Evolutionary conservation across 2,329 filamentous ascomycete species (phyloP).

Genomic region (Xylariaceae sp.): DNA sequence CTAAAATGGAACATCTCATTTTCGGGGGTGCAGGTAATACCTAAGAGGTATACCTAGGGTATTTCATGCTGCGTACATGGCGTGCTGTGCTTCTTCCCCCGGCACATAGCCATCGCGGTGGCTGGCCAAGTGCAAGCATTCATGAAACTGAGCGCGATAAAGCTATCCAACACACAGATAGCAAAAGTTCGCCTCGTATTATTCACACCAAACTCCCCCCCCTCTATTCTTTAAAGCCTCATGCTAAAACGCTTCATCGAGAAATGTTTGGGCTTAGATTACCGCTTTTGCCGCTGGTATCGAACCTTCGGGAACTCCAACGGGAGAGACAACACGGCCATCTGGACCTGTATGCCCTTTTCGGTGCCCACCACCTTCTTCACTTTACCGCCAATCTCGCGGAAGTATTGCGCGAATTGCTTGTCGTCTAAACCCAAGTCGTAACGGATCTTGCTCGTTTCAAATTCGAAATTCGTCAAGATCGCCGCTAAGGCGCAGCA

Average conservation of each 20-base stretch:
- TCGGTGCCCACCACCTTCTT: constrained; percentile 56
- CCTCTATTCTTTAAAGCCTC: background rate
- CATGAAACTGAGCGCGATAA: background rate
- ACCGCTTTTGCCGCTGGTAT: constrained; percentile 25
- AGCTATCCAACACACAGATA: background rate
- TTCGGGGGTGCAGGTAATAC: background rate
- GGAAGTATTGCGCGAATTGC: constrained; percentile 65
- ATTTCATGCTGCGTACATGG: constrained; percentile 1
- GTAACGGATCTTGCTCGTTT: constrained; percentile 62
- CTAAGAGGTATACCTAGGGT: background rate
- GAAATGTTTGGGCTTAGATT: background rate
- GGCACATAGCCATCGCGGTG: background rate
- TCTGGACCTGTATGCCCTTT: constrained; percentile 47
- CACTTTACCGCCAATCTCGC: constrained; percentile 68
- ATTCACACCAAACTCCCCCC: background rate
- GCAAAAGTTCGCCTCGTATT: background rate
- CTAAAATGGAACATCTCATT: background rate
- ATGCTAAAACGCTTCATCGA: background rate
- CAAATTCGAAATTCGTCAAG: constrained; percentile 67
- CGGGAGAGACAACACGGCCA: constrained; percentile 71
- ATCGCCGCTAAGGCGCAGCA: constrained; percentile 66
- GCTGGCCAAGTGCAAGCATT: background rate
- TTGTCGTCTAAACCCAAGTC: constrained; percentile 69
- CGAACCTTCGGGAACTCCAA: constrained; percentile 70
- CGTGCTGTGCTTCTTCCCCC: background rate